phyloP scores from a whole-genome alignment of 441 rosid genomes.

The Erysimum cheiri region DNA sequence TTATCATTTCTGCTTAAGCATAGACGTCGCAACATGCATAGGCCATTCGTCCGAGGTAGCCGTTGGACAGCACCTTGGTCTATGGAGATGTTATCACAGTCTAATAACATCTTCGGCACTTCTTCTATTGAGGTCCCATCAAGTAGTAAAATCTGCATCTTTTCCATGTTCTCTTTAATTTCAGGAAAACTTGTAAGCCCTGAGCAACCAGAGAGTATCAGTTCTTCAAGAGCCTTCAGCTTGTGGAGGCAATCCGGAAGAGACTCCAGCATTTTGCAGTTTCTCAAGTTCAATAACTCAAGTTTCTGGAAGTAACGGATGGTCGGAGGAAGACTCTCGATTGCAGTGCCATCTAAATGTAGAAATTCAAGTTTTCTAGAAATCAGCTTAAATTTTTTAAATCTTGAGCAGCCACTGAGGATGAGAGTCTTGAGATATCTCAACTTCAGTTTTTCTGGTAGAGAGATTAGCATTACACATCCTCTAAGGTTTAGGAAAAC shows the following conservation, averaged over 20 bases:
- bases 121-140: slow-evolving; percentile 27
- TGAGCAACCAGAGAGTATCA: slow-evolving; percentile 25
- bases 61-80: not conserved
- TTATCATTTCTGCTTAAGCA: slow-evolving; percentile 1
- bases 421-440: not conserved
- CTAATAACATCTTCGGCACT: not conserved
- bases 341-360: not conserved
- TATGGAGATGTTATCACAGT: not conserved
- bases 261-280: slow-evolving; percentile 29
- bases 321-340: not conserved
- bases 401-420: not conserved
- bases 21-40: slow-evolving; percentile 7
- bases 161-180: not conserved
- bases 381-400: no score
- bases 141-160: slow-evolving; percentile 2
- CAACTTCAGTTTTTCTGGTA: not conserved
- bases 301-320: slow-evolving; percentile 36
- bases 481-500: slow-evolving; percentile 10
- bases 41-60: not conserved
- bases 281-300: not conserved
- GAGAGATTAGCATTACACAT: not conserved
- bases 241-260: slow-evolving; percentile 30
- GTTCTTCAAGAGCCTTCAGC: slow-evolving; percentile 27
- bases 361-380: no score
- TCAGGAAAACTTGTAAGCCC: slow-evolving; percentile 19